phyloP scores from a whole-genome alignment of 768 basidiomycete species.

The Termitomyces sp. region DNA sequence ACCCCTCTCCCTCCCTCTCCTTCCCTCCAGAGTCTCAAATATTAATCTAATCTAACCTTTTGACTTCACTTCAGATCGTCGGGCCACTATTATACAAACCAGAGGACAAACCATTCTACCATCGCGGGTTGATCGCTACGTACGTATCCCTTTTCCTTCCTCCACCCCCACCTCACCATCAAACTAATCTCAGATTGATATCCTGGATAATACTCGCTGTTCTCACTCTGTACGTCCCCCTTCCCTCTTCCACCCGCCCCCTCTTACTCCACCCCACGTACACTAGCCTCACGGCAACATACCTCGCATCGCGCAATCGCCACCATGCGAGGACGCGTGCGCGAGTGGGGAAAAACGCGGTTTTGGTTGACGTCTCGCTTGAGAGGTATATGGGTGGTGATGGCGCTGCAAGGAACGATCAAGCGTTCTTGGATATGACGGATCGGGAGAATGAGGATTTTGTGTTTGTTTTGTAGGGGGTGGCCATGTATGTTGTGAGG shows the following conservation, averaged over 20 bases:
- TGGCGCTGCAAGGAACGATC: slow-evolving; percentile 21
- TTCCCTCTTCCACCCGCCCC: background rate
- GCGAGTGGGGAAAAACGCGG: slow-evolving; percentile 28
- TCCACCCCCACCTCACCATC: too few species aligned
- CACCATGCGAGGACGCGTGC: slow-evolving; percentile 31
- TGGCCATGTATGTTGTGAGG: too few species aligned
- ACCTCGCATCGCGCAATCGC: slow-evolving; percentile 34
- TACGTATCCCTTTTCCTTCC: too few species aligned
- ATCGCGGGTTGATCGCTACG: slow-evolving; percentile 35
- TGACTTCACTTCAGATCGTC: slow-evolving; percentile 21
- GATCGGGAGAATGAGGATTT: slow-evolving; percentile 32
- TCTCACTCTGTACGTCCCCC: slow-evolving; percentile 27
- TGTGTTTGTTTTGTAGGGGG: slow-evolving; percentile 25
- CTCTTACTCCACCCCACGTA: background rate
- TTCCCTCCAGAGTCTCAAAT: too few species aligned
- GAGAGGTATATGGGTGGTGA: slow-evolving; percentile 20
- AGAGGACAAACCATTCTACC: slow-evolving; percentile 34
- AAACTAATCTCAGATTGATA: slow-evolving; percentile 24
- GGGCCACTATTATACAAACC: slow-evolving; percentile 36
- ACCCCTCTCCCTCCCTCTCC: too few species aligned
- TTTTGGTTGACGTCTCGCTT: slow-evolving; percentile 36
- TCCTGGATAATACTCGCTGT: slow-evolving; percentile 36
- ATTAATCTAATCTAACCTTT: too few species aligned
- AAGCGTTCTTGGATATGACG: slow-evolving; percentile 36
- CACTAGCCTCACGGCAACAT: slow-evolving; percentile 30